Conservation (phyloP, 495 filamentous ascomycete genomes). For the Xylaria bambusicola region DNA sequence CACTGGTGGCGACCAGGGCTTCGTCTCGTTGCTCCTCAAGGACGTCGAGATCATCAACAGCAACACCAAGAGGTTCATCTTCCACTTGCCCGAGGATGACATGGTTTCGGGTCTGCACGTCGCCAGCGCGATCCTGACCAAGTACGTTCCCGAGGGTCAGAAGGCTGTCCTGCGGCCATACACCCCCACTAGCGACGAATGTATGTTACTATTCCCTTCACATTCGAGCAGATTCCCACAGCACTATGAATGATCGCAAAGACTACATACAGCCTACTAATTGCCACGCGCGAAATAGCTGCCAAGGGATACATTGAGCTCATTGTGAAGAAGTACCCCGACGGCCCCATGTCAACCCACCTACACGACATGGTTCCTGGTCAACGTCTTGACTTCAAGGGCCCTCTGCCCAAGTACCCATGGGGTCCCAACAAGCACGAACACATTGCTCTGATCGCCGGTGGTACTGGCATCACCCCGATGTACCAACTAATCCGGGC, state of each 20-base stretch:
- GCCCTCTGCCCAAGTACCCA: constrained; percentile 90
- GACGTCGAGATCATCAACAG: constrained; percentile 76
- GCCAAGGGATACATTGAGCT: constrained; percentile 80
- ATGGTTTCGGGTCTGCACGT: constrained; percentile 77
- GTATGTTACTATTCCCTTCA: constrained; percentile 43
- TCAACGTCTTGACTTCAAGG: constrained; percentile 86
- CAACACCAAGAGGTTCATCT: constrained; percentile 88
- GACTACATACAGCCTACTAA: constrained; percentile 20
- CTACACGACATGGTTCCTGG: constrained; percentile 79
- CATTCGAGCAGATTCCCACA: background rate
- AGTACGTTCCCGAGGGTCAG: constrained; percentile 76
- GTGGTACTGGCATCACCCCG: constrained; percentile 94
- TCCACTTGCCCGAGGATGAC: constrained; percentile 80
- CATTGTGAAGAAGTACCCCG: constrained; percentile 85
- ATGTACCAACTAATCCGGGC: constrained; percentile 73
- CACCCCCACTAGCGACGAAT: constrained; percentile 86
- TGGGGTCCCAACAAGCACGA: constrained; percentile 93
- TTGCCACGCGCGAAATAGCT: constrained; percentile 44
- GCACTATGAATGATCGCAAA: background rate
- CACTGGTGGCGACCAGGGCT: constrained; percentile 84
- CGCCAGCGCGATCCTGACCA: constrained; percentile 83
- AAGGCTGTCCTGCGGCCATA: constrained; percentile 90
- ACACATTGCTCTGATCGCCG: constrained; percentile 89
- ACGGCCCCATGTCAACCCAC: constrained; percentile 88
- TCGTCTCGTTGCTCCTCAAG: constrained; percentile 75